Conservation (phyloP, 805 yeast species). For the Ogataea minuta region DNA sequence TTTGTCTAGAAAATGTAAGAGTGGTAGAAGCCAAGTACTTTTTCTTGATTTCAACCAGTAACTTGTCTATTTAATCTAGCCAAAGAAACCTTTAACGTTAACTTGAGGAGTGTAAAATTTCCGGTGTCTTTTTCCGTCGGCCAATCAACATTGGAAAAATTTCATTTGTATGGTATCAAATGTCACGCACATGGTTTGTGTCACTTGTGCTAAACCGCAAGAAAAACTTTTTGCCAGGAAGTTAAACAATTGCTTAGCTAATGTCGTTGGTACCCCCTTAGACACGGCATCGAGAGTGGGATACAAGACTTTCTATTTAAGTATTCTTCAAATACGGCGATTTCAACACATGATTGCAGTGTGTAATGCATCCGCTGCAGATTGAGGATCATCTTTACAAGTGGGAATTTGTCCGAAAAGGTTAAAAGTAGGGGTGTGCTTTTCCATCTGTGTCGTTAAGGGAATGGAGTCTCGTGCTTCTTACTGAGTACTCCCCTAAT, state of each 20-base stretch:
- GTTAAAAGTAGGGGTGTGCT: too few relatives aligned
- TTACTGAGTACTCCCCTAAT: too few relatives aligned
- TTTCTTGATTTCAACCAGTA: slow-evolving; percentile 2
- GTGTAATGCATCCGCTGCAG: too few relatives aligned
- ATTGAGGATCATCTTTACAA: too few relatives aligned
- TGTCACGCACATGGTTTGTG: background rate
- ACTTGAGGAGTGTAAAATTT: slow-evolving; percentile 5
- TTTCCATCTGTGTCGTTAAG: too few relatives aligned
- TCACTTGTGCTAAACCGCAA: slow-evolving; percentile 1
- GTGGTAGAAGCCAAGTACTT: slow-evolving; percentile 1
- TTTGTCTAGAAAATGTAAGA: background rate
- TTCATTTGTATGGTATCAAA: slow-evolving; percentile 7
- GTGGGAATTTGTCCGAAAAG: too few relatives aligned
- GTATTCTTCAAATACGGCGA: too few relatives aligned
- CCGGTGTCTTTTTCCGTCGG: slow-evolving; percentile 13
- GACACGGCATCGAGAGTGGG: too few relatives aligned
- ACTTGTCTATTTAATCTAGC: slow-evolving; percentile 4
- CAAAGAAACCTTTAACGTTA: slow-evolving; percentile 10
- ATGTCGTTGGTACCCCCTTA: too few relatives aligned
- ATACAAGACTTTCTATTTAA: too few relatives aligned
- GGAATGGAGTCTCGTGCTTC: too few relatives aligned
- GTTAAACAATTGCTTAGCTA: background rate
- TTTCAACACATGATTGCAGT: too few relatives aligned
- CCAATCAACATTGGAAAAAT: slow-evolving; percentile 13
- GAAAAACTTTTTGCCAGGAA: background rate